Evolutionary conservation across 2,329 filamentous ascomycete genomes (phyloP), one percentile per base, ranked within the genome.

Genomic region (Aspergillus jensenii): DNA sequence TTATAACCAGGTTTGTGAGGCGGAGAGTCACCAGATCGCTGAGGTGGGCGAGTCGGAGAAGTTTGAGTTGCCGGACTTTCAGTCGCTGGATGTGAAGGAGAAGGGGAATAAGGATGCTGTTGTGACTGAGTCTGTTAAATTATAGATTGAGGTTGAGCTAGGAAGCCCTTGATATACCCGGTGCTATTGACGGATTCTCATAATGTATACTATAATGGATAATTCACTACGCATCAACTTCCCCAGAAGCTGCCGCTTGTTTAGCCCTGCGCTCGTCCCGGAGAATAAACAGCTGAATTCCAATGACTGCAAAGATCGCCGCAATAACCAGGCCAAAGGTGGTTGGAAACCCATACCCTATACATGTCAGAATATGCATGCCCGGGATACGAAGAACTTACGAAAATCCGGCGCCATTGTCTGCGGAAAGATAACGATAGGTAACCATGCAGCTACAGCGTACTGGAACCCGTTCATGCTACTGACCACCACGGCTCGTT

Each of bases 391-490:
- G 21, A n/a, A 6, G 4, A 8, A 60, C 59, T 52, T 21, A 60
- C 59, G 33, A 5, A 58, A 61, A 6, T 41, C 39, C 7, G 57
- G 57, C 15, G 59, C 57, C 51, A 59, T 59, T 4, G 54, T 62
- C 40, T 62, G 58, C 39, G 60, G 60, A 25, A 62, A 60, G 19
- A 62, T 62, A 6, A 62, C 31, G 25, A 62, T 60, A 4, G 60
- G 58, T 41, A 62, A 12, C 60, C 58, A 60, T 5, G 60, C 60
- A 5, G 60, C 60, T 8, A 64, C 62, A 2, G 62, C 60, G 33
- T 64, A 62, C 41, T 62, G 60, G 45, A 64, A 61, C 2, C 60
- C 81, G 59, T 89, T 89, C 84, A 88, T 88, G 7, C 78, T 72
- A 0, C 78, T 85, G 0, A 85, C 80, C 2, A 65, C 63, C 2